Percentiles rank a stretch among this genome's conserved stretches.
Conservation (phyloP, 2,329 filamentous ascomycete species). For the Botrytis galanthina region DNA sequence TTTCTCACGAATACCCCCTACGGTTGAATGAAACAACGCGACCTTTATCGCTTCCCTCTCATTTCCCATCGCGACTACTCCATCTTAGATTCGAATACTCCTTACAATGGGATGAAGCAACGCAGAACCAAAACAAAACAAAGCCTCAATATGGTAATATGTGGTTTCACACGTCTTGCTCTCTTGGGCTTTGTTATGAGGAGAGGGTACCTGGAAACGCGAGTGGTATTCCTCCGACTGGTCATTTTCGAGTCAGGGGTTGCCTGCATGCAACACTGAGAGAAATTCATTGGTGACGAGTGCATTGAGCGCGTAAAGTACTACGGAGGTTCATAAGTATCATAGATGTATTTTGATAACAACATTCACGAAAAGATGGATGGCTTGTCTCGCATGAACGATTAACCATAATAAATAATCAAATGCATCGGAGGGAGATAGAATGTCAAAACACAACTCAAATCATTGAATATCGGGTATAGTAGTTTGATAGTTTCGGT, state of each 20-base stretch:
- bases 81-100: constrained; percentile 4
- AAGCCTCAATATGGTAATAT: constrained; percentile 31
- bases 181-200: constrained; percentile 32
- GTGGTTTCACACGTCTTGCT: constrained; percentile 28
- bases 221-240: constrained; percentile 31
- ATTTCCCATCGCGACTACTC: constrained; percentile 9
- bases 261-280: neutral
- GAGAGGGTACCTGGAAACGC: constrained; percentile 30
- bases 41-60: constrained; percentile 21
- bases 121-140: constrained; percentile 37
- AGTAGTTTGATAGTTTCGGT: neutral
- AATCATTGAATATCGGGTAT: neutral
- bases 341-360: neutral
- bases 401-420: too few relatives aligned
- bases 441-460: neutral
- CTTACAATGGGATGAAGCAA: neutral
- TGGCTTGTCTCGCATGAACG: neutral
- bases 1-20: neutral
- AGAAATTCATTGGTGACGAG: constrained; percentile 26
- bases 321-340: constrained; percentile 1
- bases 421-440: too few relatives aligned
- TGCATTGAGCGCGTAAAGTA: constrained; percentile 38
- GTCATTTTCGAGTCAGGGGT: constrained; percentile 21
- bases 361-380: neutral
- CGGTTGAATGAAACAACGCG: constrained; percentile 24